Evolutionary conservation across 176 grass and related monocot genomes (phyloP).

Genomic region (Chloris gayana): DNA sequence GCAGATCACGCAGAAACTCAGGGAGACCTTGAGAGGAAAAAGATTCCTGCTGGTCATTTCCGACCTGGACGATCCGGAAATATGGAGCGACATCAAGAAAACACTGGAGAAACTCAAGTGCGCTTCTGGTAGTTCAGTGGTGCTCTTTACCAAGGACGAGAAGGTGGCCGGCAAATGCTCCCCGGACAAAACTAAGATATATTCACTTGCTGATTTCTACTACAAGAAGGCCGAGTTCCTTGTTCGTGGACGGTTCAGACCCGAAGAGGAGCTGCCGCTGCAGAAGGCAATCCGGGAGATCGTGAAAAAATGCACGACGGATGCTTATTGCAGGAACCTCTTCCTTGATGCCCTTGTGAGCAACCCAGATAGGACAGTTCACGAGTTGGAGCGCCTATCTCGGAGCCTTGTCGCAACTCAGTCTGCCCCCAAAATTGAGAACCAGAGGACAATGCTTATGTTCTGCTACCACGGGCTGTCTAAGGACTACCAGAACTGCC

Average conservation of each 20-base stretch:
- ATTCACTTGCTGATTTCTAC: neutral
- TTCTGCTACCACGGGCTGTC: too few relatives aligned
- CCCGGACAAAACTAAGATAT: neutral
- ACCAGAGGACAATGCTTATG: too few relatives aligned
- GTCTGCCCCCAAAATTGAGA: neutral
- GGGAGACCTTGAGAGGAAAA: neutral
- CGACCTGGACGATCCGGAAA: neutral
- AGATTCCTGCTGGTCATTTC: neutral
- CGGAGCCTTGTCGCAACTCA: neutral
- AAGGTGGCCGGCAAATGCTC: neutral
- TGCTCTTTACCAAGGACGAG: neutral
- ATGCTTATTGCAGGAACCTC: neutral
- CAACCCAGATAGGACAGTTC: neutral
- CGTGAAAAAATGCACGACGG: neutral
- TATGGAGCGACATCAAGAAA: neutral
- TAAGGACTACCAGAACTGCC: constrained; percentile 3
- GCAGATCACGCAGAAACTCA: neutral
- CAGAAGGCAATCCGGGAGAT: neutral
- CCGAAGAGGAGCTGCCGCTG: neutral
- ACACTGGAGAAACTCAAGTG: neutral
- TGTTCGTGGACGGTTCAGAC: too few relatives aligned
- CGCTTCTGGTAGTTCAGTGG: neutral
- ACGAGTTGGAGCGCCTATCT: neutral
- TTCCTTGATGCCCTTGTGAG: neutral
- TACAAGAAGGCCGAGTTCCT: neutral